phyloP scores from a whole-genome alignment of 1,284 basidiomycete genomes.

The Cutaneotrichosporon curvatum region DNA sequence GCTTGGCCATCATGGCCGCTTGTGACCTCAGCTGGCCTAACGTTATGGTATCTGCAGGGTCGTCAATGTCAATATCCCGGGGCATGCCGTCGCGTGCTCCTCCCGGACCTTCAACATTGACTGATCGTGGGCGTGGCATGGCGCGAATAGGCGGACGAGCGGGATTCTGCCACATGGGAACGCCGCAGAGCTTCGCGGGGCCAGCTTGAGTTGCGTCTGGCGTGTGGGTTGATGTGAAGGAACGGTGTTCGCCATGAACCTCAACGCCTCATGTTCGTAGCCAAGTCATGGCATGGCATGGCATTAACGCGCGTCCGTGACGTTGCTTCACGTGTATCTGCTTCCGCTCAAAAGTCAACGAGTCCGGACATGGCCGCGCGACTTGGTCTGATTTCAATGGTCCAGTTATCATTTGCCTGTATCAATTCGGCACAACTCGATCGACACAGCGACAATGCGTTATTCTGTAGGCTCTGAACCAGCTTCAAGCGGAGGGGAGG shows the following conservation, averaged over 20 bases:
- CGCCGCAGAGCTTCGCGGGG: no score
- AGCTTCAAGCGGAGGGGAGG: neutral
- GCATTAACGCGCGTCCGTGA: no score
- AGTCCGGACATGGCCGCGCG: neutral
- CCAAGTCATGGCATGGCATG: no score
- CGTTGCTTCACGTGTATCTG: constrained; percentile 3
- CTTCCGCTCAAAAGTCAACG: constrained; percentile 12
- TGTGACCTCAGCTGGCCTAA: constrained; percentile 32
- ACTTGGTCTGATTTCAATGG: no score
- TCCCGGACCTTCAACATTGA: constrained; percentile 8
- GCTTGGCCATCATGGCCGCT: constrained; percentile 21
- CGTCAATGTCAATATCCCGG: constrained; percentile 8
- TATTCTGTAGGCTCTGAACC: neutral
- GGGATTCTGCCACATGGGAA: no score
- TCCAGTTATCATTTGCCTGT: no score
- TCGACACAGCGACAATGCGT: no score
- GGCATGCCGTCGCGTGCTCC: constrained; percentile 12
- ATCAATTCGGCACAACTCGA: no score
- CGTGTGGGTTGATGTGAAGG: no score
- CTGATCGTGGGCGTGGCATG: constrained; percentile 13
- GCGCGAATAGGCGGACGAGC: neutral
- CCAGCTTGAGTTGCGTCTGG: no score
- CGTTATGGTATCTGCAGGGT: constrained; percentile 26
- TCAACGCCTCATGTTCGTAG: no score
- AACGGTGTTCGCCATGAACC: no score